Conservation (phyloP, 306 rosid genomes). For the Comarum palustre region DNA sequence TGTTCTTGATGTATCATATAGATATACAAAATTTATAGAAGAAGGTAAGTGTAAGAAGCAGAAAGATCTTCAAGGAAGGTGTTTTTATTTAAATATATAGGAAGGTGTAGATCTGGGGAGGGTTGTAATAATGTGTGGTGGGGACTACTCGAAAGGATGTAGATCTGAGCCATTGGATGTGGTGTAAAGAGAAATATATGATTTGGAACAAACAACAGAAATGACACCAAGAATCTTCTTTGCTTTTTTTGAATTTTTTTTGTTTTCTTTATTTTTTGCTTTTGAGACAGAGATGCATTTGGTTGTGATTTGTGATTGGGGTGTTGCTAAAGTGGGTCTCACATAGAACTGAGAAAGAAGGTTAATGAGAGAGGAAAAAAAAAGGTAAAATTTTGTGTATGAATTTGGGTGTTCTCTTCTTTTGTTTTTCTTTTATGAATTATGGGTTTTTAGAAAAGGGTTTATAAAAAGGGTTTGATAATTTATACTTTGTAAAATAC, state of each 20-base stretch:
- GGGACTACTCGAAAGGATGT: slow-evolving; percentile 60
- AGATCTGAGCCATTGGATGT: slow-evolving; percentile 44
- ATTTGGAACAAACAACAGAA: slow-evolving; percentile 24
- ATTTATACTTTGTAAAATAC: neutral
- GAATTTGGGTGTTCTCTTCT: too few relatives aligned
- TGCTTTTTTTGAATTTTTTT: neutral
- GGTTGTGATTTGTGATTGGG: neutral
- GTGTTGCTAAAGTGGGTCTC: neutral
- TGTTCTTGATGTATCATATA: slow-evolving; percentile 45
- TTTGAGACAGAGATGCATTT: neutral
- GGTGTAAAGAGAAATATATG: slow-evolving; percentile 21
- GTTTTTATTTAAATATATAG: slow-evolving; percentile 4
- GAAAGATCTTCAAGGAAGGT: slow-evolving; percentile 24
- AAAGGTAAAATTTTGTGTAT: neutral
- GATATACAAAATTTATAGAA: slow-evolving; percentile 24
- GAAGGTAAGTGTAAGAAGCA: slow-evolving; percentile 1
- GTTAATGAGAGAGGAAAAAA: too few relatives aligned
- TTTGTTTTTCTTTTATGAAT: neutral
- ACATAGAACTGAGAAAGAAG: neutral
- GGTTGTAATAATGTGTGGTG: slow-evolving; percentile 59
- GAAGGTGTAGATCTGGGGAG: slow-evolving; percentile 38
- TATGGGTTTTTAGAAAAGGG: too few relatives aligned
- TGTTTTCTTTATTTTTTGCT: neutral
- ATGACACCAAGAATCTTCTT: slow-evolving; percentile 30
- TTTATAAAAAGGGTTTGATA: too few relatives aligned